Conservation (phyloP, 257 asterid species). For the Avicennia marina region DNA sequence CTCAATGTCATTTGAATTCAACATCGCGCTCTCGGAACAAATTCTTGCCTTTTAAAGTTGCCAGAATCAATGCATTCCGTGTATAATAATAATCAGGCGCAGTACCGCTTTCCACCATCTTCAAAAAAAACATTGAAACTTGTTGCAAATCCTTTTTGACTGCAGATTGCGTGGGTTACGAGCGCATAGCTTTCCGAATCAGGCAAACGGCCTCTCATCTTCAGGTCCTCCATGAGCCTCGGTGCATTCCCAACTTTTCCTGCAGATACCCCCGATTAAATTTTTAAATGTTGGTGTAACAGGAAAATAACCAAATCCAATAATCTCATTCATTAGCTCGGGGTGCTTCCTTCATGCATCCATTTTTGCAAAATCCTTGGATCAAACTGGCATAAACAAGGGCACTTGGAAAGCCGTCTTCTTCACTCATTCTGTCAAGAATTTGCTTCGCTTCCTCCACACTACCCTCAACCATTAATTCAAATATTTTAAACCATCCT, state of each 20-base stretch:
- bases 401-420: slow-evolving; percentile 58
- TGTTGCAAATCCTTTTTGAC: slow-evolving; percentile 41
- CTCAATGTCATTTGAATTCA: no score
- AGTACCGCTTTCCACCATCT: slow-evolving; percentile 59
- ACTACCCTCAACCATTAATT: slow-evolving; percentile 44
- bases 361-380: slow-evolving; percentile 38
- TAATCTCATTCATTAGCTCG: slow-evolving; percentile 59
- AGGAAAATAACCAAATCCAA: slow-evolving; percentile 42
- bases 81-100: no score
- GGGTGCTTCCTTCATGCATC: slow-evolving; percentile 53
- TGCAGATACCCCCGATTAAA: slow-evolving; percentile 50
- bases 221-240: slow-evolving; percentile 66
- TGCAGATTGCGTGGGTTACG: slow-evolving; percentile 34
- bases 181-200: slow-evolving; percentile 54
- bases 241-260: slow-evolving; percentile 45
- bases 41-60: no score
- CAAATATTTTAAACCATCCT: slow-evolving; percentile 62
- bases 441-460: slow-evolving; percentile 40
- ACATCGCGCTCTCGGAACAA: no score
- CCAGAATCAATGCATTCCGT: no score
- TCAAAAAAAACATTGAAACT: slow-evolving; percentile 35
- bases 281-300: slow-evolving; percentile 44
- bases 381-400: slow-evolving; percentile 51
- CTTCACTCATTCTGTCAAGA: slow-evolving; percentile 46
- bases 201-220: slow-evolving; percentile 41